Evolutionary conservation across 2,329 filamentous ascomycete genomes (phyloP).

Genomic region (Talaromyces piceae): DNA sequence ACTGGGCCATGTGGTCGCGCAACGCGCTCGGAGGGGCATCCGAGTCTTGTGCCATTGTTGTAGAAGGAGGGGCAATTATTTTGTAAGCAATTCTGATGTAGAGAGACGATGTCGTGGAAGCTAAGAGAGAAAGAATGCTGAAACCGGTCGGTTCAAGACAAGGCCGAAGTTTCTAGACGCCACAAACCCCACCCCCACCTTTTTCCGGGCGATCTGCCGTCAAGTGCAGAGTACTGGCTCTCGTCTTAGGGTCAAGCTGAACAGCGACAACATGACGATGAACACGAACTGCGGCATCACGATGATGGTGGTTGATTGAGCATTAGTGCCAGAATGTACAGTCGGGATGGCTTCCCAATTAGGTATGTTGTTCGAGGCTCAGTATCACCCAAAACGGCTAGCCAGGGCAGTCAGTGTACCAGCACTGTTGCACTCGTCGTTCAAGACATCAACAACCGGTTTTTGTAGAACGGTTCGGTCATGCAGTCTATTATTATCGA

Average conservation of each 20-base stretch:
- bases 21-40: conserved; percentile 15
- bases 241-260: background rate
- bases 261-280: background rate
- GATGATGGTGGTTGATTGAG: background rate
- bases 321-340: background rate
- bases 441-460: background rate
- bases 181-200: background rate
- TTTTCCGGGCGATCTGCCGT: background rate
- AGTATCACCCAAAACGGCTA: background rate
- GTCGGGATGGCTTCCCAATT: background rate
- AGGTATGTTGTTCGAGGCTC: background rate
- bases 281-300: background rate
- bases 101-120: background rate
- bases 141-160: background rate
- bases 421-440: background rate
- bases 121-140: no score
- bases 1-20: conserved; percentile 36
- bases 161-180: background rate
- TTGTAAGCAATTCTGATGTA: background rate
- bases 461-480: background rate
- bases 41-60: conserved; percentile 3
- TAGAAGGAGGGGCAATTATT: background rate
- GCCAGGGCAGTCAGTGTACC: no score
- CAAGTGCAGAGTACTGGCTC: no score
- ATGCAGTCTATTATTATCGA: background rate